Base-by-base conservation (phyloP, 345 rosid species). In the Stellera chamaejasme region DNA sequence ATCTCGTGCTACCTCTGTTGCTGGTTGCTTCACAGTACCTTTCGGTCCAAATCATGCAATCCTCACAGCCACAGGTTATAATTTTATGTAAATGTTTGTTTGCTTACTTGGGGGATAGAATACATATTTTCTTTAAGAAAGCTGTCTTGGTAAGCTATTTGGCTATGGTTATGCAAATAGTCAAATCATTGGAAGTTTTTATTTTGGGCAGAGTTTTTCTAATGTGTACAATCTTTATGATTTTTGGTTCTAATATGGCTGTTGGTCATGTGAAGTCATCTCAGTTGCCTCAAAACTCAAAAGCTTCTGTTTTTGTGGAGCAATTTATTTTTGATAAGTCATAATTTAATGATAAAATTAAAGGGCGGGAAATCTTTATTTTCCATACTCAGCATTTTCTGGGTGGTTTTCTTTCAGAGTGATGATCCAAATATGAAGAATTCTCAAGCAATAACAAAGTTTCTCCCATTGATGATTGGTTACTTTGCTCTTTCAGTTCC, bases 401-500 rank as follows among this genome's bases (percentile, higher is more conserved):
- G 5, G 39, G 39, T 48, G 11, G 63, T 44, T 12, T 59, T 10
- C 25, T 60, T 54, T 62, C 81, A 92, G 95, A 84, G 70, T 61
- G 60, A 88, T 71, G 95, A 92, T 73, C 94, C 98, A 47, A 86
- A 75, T 69, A 60, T 79, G 94, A 84, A 92, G 87, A 86, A 57
- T 72, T 84, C 98, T 61, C 98, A 88, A 78, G 87, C 77, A 1
- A 60, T 92, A 66, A 82, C 91, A 0, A 81, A 88, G 73, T 66
- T 92, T 62, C 94, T 88, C 11, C 98, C 97, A 5, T 65, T 92
- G 53, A 70, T 92, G 89, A 86, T 92, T 43, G 98, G 97, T 64
- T 92, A 92, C 66, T 92, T 88, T 81, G 62, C 98, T 58, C 83
- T 92, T 45, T 92, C 95, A n/a, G 98, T 88, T 75, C 98, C 98